These are phyloP conservation scores for Schizosaccharomyces versatilis DNA, from an alignment of 1,139 yeast species.

Conservation along the genomic window DNA sequence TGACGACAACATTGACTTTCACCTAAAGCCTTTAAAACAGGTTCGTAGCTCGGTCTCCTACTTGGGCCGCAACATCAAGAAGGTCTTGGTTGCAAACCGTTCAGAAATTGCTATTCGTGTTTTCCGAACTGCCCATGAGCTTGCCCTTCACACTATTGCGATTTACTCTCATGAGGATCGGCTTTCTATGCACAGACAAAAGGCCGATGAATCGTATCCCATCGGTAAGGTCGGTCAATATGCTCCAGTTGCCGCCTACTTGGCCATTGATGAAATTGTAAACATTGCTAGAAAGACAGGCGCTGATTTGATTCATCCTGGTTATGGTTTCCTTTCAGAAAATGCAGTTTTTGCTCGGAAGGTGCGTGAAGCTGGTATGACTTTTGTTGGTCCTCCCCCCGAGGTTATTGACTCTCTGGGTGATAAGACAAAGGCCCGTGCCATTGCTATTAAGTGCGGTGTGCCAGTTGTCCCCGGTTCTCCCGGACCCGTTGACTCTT, in stretches of 20 bases:
- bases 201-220: conserved; percentile 35
- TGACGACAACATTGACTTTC: too few relatives aligned
- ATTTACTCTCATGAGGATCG: conserved; percentile 92
- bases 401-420: conserved; percentile 88
- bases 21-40: background rate
- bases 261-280: conserved; percentile 88
- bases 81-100: conserved; percentile 9
- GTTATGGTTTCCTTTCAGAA: conserved; percentile 89
- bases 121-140: conserved; percentile 92
- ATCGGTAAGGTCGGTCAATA: conserved; percentile 77
- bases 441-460: conserved; percentile 52
- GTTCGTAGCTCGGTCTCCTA: background rate
- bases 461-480: conserved; percentile 98
- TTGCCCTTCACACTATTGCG: conserved; percentile 94
- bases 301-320: conserved; percentile 96
- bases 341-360: conserved; percentile 84
- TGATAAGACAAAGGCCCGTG: conserved; percentile 88
- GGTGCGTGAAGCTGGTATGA: conserved; percentile 75
- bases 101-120: conserved; percentile 20
- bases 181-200: conserved; percentile 68
- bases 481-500: conserved; percentile 77
- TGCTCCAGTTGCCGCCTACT: conserved; percentile 89
- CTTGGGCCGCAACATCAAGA: background rate
- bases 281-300: conserved; percentile 67
- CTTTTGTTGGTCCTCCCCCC: conserved; percentile 90